Base-by-base conservation (phyloP, 2,329 filamentous ascomycete species). In the Ophiostoma novo-ulmi region DNA sequence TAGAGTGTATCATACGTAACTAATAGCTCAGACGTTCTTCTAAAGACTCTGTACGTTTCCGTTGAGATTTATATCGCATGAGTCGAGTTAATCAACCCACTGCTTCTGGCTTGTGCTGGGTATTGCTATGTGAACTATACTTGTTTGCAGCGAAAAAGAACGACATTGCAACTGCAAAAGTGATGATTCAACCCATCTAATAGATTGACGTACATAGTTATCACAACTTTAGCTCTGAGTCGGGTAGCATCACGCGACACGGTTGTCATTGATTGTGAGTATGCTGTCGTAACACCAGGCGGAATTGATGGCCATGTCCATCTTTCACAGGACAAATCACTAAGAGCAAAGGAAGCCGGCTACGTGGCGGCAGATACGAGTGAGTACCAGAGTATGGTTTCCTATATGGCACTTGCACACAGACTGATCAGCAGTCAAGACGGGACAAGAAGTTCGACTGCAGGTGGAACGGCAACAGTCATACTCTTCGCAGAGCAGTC, bases 391-490 rank as follows among this genome's bases (percentile, higher is more conserved):
- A 26, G 26, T 26, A 26, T 26, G 1, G 26, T 26, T 26, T 26
- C 26, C 26, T 3, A 10, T n/a, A 41, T 20, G 6, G 20, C 22
- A 11, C n/a, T 20, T 1, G 22, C 63, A 17, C 35, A 10, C 26
- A 31, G 11, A 14, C 22, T 61, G 26, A 61, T 22, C 17, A 68
- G 2, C 8, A 72, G 71, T 75, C 69, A 77, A 79, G 69, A 77
- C 77, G 0, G 85, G 85, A 83, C 83, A 0, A 79, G 85, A 8
- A 83, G 81, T 36, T 85, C 85, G 1, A 80, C 88, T 64, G 84
- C 84, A 3, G 85, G 85, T 6, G 85, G 85, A 17, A 88, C 83
- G 3, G 88, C 86, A 0, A 87, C 86, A 0, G 80, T 88, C 14
- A 76, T 88, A 14, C 81, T 85, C 0, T 88, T 88, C 75, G 86